These are phyloP conservation scores for Lactarius vividus DNA, from an alignment of 768 basidiomycete genomes.

Conservation along the genomic window DNA sequence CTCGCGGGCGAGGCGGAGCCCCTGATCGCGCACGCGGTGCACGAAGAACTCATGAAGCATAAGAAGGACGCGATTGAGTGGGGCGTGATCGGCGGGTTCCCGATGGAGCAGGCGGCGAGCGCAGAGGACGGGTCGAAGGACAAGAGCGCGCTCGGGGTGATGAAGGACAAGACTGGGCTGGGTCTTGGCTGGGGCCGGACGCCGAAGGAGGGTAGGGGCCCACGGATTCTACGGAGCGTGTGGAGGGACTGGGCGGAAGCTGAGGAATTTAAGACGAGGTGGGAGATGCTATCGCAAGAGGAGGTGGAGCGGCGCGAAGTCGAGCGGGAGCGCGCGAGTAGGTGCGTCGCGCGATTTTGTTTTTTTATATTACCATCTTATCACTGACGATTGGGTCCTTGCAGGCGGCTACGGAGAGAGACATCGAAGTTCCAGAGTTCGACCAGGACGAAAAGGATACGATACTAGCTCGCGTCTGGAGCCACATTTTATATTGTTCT, in stretches of 20 bases:
- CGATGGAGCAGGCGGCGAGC: conserved; percentile 35
- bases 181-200: conserved; percentile 75
- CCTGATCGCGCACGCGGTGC: conserved; percentile 87
- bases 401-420: conserved; percentile 59
- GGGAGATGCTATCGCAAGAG: conserved; percentile 83
- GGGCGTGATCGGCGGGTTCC: conserved; percentile 73
- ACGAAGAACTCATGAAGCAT: conserved; percentile 93
- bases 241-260: conserved; percentile 96
- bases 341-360: conserved; percentile 41
- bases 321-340: conserved; percentile 80
- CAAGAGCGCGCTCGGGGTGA: conserved; percentile 49
- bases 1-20: conserved; percentile 85
- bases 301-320: conserved; percentile 90
- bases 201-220: conserved; percentile 75
- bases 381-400: background rate
- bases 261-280: conserved; percentile 84
- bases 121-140: conserved; percentile 42
- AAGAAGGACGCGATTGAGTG: conserved; percentile 95
- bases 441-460: conserved; percentile 30
- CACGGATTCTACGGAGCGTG: conserved; percentile 77
- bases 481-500: background rate
- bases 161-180: conserved; percentile 82
- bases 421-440: conserved; percentile 62
- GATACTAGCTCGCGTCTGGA: conserved; percentile 5
- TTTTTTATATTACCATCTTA: background rate